These are phyloP conservation scores for Medicago lupulina DNA, from an alignment of 306 rosid species.

Conservation along the genomic window DNA sequence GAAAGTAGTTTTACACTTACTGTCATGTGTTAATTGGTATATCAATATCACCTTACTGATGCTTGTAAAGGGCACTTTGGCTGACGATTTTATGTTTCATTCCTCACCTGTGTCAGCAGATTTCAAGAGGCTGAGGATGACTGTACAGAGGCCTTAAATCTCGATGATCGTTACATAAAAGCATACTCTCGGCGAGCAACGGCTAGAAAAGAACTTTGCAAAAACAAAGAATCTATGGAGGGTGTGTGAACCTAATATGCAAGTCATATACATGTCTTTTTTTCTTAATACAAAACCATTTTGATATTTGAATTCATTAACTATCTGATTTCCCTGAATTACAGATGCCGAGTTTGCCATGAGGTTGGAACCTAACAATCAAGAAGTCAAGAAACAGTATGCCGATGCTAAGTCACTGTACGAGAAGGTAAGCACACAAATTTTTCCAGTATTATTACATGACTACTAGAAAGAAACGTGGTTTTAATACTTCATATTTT, in stretches of 20 bases:
- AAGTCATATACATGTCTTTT: conserved; percentile 30
- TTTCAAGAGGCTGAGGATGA: conserved; percentile 91
- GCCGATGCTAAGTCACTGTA: conserved; percentile 76
- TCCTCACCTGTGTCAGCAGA: conserved; percentile 52
- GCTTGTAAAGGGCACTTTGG: conserved; percentile 32
- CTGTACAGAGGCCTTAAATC: conserved; percentile 92
- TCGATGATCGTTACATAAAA: conserved; percentile 94
- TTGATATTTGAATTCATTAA: conserved; percentile 43
- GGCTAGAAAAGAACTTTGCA: conserved; percentile 89
- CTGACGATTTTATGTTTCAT: conserved; percentile 3
- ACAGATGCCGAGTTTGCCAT: conserved; percentile 94
- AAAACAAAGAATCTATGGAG: conserved; percentile 77
- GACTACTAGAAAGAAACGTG: neutral
- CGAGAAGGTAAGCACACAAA: conserved; percentile 67
- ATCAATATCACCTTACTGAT: conserved; percentile 21
- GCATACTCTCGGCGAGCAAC: conserved; percentile 94
- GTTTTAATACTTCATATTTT: conserved; percentile 2
- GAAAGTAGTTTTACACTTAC: conserved; percentile 10
- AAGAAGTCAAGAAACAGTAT: conserved; percentile 90
- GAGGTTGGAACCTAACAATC: conserved; percentile 91
- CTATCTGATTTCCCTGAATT: conserved; percentile 49
- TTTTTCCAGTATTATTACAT: conserved; percentile 1
- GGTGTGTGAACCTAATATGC: conserved; percentile 57
- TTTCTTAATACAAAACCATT: conserved; percentile 3
- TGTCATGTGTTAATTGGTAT: conserved; percentile 1